A percentile compares a stretch with the other conserved stretches of the same genome.
These are phyloP conservation scores for Plantago ovata DNA, from an alignment of 257 asterid species.

Conservation along the genomic window DNA sequence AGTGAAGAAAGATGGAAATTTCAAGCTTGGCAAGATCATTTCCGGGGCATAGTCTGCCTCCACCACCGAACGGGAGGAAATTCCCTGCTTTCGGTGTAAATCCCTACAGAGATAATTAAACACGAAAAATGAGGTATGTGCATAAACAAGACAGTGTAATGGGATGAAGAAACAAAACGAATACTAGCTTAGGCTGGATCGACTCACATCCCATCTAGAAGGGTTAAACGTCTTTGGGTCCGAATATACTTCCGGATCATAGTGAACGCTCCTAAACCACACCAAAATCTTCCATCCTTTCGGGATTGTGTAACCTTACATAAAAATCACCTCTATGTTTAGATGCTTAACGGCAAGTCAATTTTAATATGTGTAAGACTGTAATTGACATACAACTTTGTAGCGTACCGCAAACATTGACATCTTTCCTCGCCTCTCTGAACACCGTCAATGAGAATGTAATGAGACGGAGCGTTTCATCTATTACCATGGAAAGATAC, in stretches of 20 bases:
- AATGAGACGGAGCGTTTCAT: conserved; percentile 80
- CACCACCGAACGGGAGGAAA: conserved; percentile 85
- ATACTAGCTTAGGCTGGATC: no score
- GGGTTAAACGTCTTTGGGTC: conserved; percentile 80
- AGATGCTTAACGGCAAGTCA: not conserved
- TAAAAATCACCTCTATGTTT: not conserved
- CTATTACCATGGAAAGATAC: conserved; percentile 80
- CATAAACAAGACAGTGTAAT: no score
- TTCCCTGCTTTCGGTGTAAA: conserved; percentile 68
- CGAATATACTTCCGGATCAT: conserved; percentile 54
- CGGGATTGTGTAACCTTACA: conserved; percentile 73
- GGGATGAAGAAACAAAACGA: no score
- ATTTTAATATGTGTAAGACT: not conserved
- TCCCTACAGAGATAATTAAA: conserved; percentile 35
- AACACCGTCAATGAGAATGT: conserved; percentile 83
- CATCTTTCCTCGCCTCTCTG: conserved; percentile 77
- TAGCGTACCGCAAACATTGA: conserved; percentile 48
- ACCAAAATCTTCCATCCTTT: conserved; percentile 84
- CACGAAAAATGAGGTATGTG: not conserved
- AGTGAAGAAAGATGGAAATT: conserved; percentile 75
- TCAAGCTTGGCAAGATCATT: conserved; percentile 92
- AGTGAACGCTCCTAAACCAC: conserved; percentile 83
- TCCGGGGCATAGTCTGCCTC: conserved; percentile 89
- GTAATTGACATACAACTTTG: not conserved
- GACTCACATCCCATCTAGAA: conserved; percentile 90